Percentiles rank a stretch among this genome's conserved stretches.
phyloP scores from a whole-genome alignment of 805 yeast genomes.

The Komagataella pastoris region DNA sequence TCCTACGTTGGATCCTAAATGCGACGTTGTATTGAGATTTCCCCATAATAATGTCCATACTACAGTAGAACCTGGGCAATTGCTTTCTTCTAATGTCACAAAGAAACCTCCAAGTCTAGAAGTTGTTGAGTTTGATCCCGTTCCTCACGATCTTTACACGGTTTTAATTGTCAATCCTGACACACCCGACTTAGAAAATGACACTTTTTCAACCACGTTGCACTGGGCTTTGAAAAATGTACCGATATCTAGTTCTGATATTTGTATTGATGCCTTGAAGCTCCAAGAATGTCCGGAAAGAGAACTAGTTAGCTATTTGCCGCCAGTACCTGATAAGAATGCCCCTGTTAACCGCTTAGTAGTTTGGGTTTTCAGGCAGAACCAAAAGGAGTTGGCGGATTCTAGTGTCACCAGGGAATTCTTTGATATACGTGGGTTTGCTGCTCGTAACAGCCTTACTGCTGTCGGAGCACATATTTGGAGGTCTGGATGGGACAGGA shows the following conservation, averaged over 20 bases:
- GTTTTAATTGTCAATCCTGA: slow-evolving; percentile 84
- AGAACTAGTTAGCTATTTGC: slow-evolving; percentile 47
- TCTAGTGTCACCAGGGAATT: slow-evolving; percentile 22
- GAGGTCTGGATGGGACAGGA: slow-evolving; percentile 76
- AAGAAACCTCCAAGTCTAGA: slow-evolving; percentile 64
- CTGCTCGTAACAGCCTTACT: slow-evolving; percentile 34
- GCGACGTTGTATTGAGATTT: slow-evolving; percentile 63
- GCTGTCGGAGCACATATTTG: slow-evolving; percentile 89
- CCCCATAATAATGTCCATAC: slow-evolving; percentile 53
- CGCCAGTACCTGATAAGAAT: slow-evolving; percentile 87
- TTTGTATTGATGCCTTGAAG: slow-evolving; percentile 34
- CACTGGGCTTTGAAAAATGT: slow-evolving; percentile 71
- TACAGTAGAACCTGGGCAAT: slow-evolving; percentile 70
- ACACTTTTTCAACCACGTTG: slow-evolving; percentile 57
- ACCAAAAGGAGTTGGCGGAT: slow-evolving; percentile 10
- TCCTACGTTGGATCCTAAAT: slow-evolving; percentile 76
- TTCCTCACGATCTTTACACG: slow-evolving; percentile 48
- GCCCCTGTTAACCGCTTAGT: slow-evolving; percentile 71
- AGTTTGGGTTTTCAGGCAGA: slow-evolving; percentile 85
- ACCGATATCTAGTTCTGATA: slow-evolving; percentile 41
- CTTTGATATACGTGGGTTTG: slow-evolving; percentile 68
- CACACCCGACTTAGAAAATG: slow-evolving; percentile 60
- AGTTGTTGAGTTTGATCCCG: slow-evolving; percentile 56
- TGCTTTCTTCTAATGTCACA: slow-evolving; percentile 63
- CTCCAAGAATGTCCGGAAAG: slow-evolving; percentile 18